Evolutionary conservation across 2,329 filamentous ascomycete genomes (phyloP), one percentile per base, ranked within the genome.

Genomic region (Diplocarpon mali): DNA sequence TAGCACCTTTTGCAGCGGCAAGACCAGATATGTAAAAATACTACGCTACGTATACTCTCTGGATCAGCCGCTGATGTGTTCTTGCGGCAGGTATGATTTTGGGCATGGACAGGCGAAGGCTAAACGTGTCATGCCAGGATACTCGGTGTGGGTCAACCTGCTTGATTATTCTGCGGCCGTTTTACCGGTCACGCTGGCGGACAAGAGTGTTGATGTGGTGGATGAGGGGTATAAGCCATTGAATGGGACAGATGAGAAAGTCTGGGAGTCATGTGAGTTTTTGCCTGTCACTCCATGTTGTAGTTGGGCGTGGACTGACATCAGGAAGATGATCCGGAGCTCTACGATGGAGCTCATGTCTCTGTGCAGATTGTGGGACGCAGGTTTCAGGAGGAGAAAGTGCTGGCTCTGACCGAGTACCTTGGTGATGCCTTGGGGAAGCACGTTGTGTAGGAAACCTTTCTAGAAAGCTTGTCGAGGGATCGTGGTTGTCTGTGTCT

Each of bases 111-210:
- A 44, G n/a, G 12, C 36, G 7, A 52, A 50, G 35, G 35, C 44
- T 47, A 52, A 54, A 39, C 44, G 51, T 20, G 15, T 53, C 2
- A 45, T 53, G 42, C 49, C 47, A 53, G 51, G 47, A 13, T 43
- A 51, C 11, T 40, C 40, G 4, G 35, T 44, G 5, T 54, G 52
- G 50, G 51, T 54, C 16, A 52, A 80, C 51, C 61, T 80, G 9
- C 62, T 81, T 0, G 78, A 83, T 54, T 82, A 81, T 52, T 66
- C 74, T 0, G 70, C 76, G 0, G 59, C 78, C 4, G 69, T 73
- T 0, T 61, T 82, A 12, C 77, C 78, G 0, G 70, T 69, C 12
- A 75, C 73, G 0, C 59, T 73, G 1, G 61, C 62, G 1, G 62
- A 65, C 35, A 58, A 64, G 3, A 60, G 68, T 36, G 64, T 73